phyloP scores from a whole-genome alignment of 2,329 filamentous ascomycete species.

The Trichoderma brevicompactum region DNA sequence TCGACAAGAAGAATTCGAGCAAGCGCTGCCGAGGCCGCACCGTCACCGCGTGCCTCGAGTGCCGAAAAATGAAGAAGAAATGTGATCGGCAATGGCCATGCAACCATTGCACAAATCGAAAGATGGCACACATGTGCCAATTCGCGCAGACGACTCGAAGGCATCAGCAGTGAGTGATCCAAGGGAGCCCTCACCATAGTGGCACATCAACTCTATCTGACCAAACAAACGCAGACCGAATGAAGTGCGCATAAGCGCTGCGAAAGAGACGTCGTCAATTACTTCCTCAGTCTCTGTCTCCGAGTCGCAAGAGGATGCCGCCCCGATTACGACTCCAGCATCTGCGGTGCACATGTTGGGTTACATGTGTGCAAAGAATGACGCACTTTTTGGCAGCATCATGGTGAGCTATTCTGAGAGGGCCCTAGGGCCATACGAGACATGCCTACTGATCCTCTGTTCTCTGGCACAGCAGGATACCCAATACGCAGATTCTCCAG shows the following conservation, averaged over 20 bases:
- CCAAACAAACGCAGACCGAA: neutral
- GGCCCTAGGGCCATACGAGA: neutral
- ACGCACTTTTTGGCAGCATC: neutral
- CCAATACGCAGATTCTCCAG: neutral
- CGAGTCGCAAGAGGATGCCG: neutral
- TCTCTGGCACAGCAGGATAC: neutral
- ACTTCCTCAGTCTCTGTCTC: constrained; percentile 1
- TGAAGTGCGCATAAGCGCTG: neutral
- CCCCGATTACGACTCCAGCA: neutral
- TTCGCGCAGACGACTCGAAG: neutral
- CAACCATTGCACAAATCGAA: constrained; percentile 12
- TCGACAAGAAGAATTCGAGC: neutral
- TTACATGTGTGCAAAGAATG: neutral
- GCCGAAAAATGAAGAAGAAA: constrained; percentile 23
- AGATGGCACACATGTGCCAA: constrained; percentile 10
- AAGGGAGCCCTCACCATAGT: neutral
- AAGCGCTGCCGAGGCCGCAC: constrained; percentile 9
- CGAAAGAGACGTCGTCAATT: neutral
- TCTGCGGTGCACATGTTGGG: constrained; percentile 8
- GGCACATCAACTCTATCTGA: neutral
- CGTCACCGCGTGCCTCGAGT: constrained; percentile 13
- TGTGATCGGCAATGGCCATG: constrained; percentile 17
- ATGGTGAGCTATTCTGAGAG: neutral
- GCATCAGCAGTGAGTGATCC: neutral
- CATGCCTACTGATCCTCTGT: too few relatives aligned